phyloP scores from a whole-genome alignment of 2,329 filamentous ascomycete species.

The Nemania diffusa region DNA sequence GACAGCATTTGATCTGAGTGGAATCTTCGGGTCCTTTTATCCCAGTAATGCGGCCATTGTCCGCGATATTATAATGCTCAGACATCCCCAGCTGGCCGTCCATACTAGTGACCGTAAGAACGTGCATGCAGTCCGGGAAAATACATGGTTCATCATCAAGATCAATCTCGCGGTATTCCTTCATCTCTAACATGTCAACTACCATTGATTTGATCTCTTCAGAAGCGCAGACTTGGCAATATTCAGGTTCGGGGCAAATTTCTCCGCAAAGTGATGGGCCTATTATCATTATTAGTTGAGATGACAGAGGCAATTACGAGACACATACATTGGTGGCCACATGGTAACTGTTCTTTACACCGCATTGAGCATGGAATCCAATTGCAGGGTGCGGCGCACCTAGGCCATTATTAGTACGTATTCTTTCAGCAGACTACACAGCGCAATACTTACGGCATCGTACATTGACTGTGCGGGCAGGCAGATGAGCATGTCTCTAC shows the following conservation, averaged over 20 bases:
- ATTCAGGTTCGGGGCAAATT: constrained; percentile 29
- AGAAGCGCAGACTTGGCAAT: constrained; percentile 31
- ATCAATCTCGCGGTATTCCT: constrained; percentile 30
- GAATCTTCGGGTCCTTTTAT: constrained; percentile 59
- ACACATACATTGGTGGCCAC: constrained; percentile 34
- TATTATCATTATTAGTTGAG: constrained; percentile 8
- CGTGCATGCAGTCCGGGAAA: constrained; percentile 32
- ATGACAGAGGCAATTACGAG: background rate
- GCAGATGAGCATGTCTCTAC: constrained; percentile 57
- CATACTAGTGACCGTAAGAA: constrained; percentile 32
- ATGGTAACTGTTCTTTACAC: constrained; percentile 25
- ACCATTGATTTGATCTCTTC: constrained; percentile 14
- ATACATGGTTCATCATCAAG: constrained; percentile 33
- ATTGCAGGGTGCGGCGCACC: constrained; percentile 36
- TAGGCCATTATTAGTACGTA: background rate
- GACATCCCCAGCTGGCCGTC: constrained; percentile 56
- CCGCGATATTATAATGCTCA: constrained; percentile 47
- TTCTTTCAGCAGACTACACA: background rate
- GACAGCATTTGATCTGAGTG: constrained; percentile 58
- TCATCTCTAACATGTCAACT: constrained; percentile 22
- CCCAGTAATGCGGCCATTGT: constrained; percentile 45
- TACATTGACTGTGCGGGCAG: constrained; percentile 58
- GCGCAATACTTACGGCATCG: constrained; percentile 33
- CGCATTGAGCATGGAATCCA: constrained; percentile 35
- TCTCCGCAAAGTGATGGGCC: constrained; percentile 37